A percentile compares a stretch with the other conserved stretches of the same genome.
phyloP scores from a whole-genome alignment of 2,329 filamentous ascomycete species.

The Phoma herbarum region DNA sequence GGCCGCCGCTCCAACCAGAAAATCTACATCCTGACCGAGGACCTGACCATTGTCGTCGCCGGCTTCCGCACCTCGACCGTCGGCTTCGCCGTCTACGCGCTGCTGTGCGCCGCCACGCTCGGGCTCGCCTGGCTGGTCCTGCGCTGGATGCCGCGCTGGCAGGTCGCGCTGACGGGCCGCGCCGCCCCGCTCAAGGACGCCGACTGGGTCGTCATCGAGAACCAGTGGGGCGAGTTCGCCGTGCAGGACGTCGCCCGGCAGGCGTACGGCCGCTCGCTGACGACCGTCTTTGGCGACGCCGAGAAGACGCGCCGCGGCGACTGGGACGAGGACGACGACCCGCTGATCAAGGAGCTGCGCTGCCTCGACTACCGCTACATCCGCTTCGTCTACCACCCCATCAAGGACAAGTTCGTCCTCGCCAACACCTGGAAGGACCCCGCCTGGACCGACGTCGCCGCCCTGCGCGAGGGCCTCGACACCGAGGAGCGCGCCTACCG shows the following conservation, averaged over 20 bases:
- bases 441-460: slow-evolving; percentile 79
- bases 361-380: slow-evolving; percentile 94
- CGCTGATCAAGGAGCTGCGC: slow-evolving; percentile 76
- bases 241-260: slow-evolving; percentile 73
- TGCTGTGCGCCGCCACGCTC: slow-evolving; percentile 74
- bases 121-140: slow-evolving; percentile 86
- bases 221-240: slow-evolving; percentile 93
- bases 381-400: slow-evolving; percentile 87
- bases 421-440: slow-evolving; percentile 95
- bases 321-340: slow-evolving; percentile 75
- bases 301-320: slow-evolving; percentile 74
- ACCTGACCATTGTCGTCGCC: slow-evolving; percentile 91
- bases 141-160: slow-evolving; percentile 89
- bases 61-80: slow-evolving; percentile 82
- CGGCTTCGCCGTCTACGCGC: slow-evolving; percentile 74
- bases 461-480: slow-evolving; percentile 81
- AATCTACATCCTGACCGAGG: slow-evolving; percentile 90
- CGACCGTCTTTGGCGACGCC: slow-evolving; percentile 72
- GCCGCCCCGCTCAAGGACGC: slow-evolving; percentile 75
- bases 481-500: slow-evolving; percentile 86
- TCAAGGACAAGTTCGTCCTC: slow-evolving; percentile 87
- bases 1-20: slow-evolving; percentile 81
- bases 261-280: slow-evolving; percentile 68
- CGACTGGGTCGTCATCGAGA: slow-evolving; percentile 94
- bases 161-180: slow-evolving; percentile 77